phyloP scores from a whole-genome alignment of 345 rosid species.

The Eucalyptus sp. region DNA sequence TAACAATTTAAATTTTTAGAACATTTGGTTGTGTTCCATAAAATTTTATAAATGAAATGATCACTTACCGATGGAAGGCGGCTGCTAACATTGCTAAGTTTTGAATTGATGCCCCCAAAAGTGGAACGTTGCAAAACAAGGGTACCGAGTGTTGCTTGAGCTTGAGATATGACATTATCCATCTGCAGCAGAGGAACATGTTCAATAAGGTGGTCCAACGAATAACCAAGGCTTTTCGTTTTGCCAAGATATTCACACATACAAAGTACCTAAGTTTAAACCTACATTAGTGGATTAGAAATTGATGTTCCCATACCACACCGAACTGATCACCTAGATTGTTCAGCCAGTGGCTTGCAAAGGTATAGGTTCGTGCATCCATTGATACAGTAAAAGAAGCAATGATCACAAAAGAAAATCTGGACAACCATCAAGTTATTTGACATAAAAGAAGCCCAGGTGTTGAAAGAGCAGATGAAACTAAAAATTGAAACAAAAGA shows the following conservation, averaged over 20 bases:
- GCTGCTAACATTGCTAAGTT: conserved; percentile 84
- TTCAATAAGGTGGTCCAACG: neutral
- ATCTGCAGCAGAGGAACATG: conserved; percentile 29
- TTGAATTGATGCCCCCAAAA: conserved; percentile 91
- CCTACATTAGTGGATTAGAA: neutral
- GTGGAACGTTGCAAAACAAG: conserved; percentile 85
- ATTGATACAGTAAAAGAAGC: neutral
- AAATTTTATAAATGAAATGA: neutral
- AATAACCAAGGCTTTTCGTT: neutral
- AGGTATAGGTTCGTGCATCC: neutral
- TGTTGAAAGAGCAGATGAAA: neutral
- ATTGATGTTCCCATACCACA: neutral
- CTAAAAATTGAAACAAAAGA: neutral
- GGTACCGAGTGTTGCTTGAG: conserved; percentile 84
- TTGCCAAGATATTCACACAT: neutral
- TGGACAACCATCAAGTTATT: neutral
- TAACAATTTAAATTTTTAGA: neutral
- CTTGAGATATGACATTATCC: conserved; percentile 95
- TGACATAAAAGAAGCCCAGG: neutral
- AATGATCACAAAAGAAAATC: neutral
- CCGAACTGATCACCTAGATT: neutral
- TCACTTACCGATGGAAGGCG: conserved; percentile 75
- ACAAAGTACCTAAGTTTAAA: neutral
- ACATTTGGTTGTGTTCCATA: neutral
- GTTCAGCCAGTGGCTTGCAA: neutral